Conservation (phyloP, 495 filamentous ascomycete species). For the Aspergillus biplanus region DNA sequence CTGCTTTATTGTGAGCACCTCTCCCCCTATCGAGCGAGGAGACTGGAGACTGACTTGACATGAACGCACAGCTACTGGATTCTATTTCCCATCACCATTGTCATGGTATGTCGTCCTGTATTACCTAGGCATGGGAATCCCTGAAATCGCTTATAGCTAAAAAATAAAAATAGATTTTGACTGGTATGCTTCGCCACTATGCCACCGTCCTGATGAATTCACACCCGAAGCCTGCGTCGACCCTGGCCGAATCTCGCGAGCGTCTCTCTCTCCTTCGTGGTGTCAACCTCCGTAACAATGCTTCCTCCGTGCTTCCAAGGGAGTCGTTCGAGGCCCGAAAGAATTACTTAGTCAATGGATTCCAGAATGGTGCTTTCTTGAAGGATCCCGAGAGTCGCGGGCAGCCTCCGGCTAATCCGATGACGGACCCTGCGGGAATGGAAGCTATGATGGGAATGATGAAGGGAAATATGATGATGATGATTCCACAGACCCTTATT, state of each 20-base stretch:
- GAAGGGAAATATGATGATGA: constrained; percentile 99
- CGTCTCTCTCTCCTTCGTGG: constrained; percentile 85
- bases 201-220: constrained; percentile 86
- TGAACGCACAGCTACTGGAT: constrained; percentile 83
- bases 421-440: constrained; percentile 97
- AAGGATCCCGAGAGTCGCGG: constrained; percentile 86
- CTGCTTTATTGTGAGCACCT: constrained; percentile 85
- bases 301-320: constrained; percentile 66
- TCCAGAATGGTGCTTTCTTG: constrained; percentile 81
- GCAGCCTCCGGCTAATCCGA: constrained; percentile 88
- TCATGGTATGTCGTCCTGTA: constrained; percentile 70
- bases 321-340: constrained; percentile 79
- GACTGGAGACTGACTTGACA: constrained; percentile 8
- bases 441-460: constrained; percentile 99
- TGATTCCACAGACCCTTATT: constrained; percentile 96
- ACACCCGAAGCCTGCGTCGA: constrained; percentile 78
- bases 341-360: constrained; percentile 76
- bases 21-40: not conserved
- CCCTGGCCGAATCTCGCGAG: constrained; percentile 77
- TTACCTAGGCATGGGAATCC: not conserved
- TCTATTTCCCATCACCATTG: constrained; percentile 91
- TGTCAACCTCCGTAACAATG: constrained; percentile 81
- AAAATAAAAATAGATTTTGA: constrained; percentile 69
- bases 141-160: constrained; percentile 12
- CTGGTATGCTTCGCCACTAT: constrained; percentile 95